Evolutionary conservation across 73 alveolate genomes (phyloP).

Genomic region (Paramecium tetraurelia): DNA sequence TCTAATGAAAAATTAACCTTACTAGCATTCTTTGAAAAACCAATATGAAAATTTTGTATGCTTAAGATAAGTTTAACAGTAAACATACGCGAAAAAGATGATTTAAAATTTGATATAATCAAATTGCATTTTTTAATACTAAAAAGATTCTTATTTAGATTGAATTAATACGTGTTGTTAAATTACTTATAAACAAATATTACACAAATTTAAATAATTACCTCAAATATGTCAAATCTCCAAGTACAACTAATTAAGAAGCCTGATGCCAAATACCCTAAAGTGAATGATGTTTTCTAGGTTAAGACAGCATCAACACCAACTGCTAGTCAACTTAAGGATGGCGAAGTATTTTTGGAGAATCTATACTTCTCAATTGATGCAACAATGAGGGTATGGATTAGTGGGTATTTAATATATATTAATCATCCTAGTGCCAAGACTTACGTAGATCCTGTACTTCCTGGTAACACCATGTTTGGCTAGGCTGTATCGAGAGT

Average conservation of each 20-base stretch:
- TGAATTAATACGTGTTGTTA: background rate
- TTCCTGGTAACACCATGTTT: conserved; percentile 60
- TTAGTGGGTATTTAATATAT: conserved; percentile 24
- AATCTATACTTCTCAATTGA: conserved; percentile 54
- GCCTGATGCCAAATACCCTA: background rate
- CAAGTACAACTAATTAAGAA: background rate
- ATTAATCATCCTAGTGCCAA: background rate
- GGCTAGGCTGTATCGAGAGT: conserved; percentile 47
- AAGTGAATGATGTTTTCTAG: conserved; percentile 26
- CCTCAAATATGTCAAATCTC: conserved; percentile 17
- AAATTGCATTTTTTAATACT: background rate
- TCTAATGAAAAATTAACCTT: no score
- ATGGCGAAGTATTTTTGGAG: conserved; percentile 49
- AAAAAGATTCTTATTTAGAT: background rate
- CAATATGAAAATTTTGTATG: no score
- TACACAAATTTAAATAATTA: background rate
- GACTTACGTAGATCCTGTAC: conserved; percentile 58
- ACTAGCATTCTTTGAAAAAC: no score
- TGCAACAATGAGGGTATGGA: conserved; percentile 66
- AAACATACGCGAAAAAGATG: no score
- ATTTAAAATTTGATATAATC: no score
- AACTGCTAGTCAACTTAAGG: conserved; percentile 16
- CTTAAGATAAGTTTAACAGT: no score
- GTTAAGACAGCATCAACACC: conserved; percentile 21
- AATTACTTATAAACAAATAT: background rate